Evolutionary conservation across 179 eudicot genomes (phyloP).

Genomic region (Silene noctiflora): DNA sequence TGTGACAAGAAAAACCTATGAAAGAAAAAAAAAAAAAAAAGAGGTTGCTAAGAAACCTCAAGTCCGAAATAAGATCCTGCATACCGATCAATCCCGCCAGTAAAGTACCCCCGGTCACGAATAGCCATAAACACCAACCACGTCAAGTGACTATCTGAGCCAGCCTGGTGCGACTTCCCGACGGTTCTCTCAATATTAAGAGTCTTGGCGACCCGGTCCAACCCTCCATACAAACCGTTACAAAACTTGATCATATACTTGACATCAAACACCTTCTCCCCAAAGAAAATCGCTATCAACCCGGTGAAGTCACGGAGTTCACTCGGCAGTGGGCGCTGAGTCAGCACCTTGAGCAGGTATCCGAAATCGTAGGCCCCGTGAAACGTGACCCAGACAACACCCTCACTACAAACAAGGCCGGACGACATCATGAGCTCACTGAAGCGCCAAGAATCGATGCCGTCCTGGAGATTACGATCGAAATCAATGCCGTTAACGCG

Average conservation of each 20-base stretch:
- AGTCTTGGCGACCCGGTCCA: conserved; percentile 47
- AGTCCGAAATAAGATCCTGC: conserved; percentile 46
- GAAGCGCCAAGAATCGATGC: conserved; percentile 45
- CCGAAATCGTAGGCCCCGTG: conserved; percentile 81
- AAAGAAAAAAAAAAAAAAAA: neutral
- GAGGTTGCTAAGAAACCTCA: conserved; percentile 31
- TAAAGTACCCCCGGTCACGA: conserved; percentile 21
- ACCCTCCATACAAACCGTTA: conserved; percentile 61
- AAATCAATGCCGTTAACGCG: conserved; percentile 58
- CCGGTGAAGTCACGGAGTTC: conserved; percentile 32
- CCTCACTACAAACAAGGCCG: conserved; percentile 52
- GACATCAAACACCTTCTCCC: conserved; percentile 57
- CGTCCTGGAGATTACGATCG: conserved; percentile 29
- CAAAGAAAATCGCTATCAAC: conserved; percentile 42
- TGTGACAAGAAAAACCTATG: conserved; percentile 1
- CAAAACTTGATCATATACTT: conserved; percentile 57
- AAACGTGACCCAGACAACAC: conserved; percentile 58
- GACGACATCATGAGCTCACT: conserved; percentile 63
- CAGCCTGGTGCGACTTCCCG: conserved; percentile 69
- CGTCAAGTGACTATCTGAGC: conserved; percentile 77
- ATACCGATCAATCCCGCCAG: conserved; percentile 26
- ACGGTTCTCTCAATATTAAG: conserved; percentile 45
- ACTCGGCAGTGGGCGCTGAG: conserved; percentile 39
- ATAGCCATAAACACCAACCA: conserved; percentile 57
- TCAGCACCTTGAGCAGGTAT: conserved; percentile 54